These are phyloP conservation scores for Geoglossum glabrum DNA, from an alignment of 495 filamentous ascomycete genomes.

Conservation along the genomic window DNA sequence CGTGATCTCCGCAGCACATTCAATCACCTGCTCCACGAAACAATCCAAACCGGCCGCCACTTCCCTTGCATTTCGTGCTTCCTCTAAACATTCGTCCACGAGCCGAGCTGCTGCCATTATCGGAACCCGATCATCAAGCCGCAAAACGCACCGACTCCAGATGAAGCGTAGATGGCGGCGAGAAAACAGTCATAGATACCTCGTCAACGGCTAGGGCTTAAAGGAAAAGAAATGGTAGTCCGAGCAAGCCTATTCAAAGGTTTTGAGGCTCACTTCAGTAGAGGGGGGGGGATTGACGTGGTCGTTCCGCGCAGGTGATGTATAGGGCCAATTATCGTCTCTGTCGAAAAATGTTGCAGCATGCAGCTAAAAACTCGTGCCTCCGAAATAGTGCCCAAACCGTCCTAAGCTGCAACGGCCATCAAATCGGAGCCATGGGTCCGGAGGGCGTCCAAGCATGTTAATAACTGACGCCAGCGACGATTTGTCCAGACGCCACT, in stretches of 20 bases:
- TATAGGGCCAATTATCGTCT: not conserved
- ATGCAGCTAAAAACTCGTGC: not conserved
- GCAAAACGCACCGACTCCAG: not conserved
- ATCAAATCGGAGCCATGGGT: not conserved
- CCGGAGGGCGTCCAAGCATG: not conserved
- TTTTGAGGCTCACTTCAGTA: not conserved
- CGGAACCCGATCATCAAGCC: not conserved
- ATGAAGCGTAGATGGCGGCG: not conserved
- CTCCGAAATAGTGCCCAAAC: not conserved
- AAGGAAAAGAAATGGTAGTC: slow-evolving; percentile 1
- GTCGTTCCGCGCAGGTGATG: not conserved
- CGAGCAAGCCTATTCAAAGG: not conserved
- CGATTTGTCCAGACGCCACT: not conserved
- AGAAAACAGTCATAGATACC: not conserved
- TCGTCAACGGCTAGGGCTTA: slow-evolving; percentile 1
- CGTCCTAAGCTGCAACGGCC: not conserved
- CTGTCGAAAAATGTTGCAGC: not conserved
- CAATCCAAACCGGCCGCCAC: slow-evolving; percentile 2
- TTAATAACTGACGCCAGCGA: not conserved
- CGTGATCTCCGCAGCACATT: not conserved
- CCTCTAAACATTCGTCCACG: slow-evolving; percentile 1
- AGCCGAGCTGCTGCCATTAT: slow-evolving; percentile 3
- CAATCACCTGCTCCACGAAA: slow-evolving; percentile 1
- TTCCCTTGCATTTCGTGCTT: slow-evolving; percentile 2
- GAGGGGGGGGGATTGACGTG: not conserved